phyloP scores from a whole-genome alignment of 805 yeast genomes.

The Yueomyces sp. region DNA sequence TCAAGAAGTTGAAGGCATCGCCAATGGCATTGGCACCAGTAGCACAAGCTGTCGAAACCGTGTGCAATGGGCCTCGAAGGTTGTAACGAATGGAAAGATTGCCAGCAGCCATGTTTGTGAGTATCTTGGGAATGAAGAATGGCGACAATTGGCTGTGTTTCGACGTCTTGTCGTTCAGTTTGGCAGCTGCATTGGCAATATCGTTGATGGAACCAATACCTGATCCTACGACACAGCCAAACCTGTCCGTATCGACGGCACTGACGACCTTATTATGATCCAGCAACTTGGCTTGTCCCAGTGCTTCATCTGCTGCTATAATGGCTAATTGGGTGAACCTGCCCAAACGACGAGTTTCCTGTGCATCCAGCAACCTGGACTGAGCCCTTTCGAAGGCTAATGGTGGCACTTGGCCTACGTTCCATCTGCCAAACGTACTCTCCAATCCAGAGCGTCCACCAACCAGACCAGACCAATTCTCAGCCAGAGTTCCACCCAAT shows the following conservation, averaged over 20 bases:
- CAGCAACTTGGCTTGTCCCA: constrained; percentile 48
- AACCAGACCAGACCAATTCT: constrained; percentile 42
- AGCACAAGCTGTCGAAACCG: constrained; percentile 92
- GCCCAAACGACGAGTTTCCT: constrained; percentile 43
- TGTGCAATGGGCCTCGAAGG: constrained; percentile 73
- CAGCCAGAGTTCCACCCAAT: constrained; percentile 53
- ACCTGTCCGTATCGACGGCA: constrained; percentile 18
- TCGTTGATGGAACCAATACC: constrained; percentile 81
- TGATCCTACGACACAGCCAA: constrained; percentile 80
- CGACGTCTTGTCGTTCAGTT: constrained; percentile 6
- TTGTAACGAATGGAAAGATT: constrained; percentile 69
- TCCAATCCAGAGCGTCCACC: constrained; percentile 40
- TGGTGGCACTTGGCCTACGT: constrained; percentile 22
- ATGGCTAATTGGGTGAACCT: constrained; percentile 67
- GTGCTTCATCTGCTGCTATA: constrained; percentile 65
- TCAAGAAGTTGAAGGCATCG: constrained; percentile 75
- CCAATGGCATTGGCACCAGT: constrained; percentile 92
- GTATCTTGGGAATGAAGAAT: constrained; percentile 66
- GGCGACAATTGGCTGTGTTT: constrained; percentile 59
- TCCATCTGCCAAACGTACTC: too few relatives aligned
- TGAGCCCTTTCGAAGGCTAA: constrained; percentile 21
- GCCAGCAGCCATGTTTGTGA: constrained; percentile 92
- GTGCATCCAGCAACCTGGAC: constrained; percentile 27
- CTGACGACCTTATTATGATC: constrained; percentile 24
- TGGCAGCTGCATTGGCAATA: constrained; percentile 38